A percentile compares a stretch with the other conserved stretches of the same genome.
These are phyloP conservation scores for Suhomyces sp. DNA, from an alignment of 805 yeast genomes.

Conservation along the genomic window DNA sequence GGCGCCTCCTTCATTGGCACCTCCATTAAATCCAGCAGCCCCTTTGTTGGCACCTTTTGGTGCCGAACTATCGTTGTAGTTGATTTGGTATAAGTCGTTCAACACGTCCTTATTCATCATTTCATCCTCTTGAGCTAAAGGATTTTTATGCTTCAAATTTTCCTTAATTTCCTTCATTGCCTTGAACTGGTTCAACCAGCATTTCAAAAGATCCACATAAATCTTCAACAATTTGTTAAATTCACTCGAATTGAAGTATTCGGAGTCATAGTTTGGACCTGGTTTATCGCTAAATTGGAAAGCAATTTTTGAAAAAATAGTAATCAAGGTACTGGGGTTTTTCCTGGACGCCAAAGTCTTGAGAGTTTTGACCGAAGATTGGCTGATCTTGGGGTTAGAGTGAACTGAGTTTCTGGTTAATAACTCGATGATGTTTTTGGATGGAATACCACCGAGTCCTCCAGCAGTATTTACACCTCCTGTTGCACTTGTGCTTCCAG, in stretches of 20 bases:
- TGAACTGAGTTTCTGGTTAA: constrained; percentile 77
- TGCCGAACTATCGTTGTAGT: constrained; percentile 40
- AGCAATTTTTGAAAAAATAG: constrained; percentile 75
- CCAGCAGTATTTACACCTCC: constrained; percentile 23
- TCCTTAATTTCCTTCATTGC: constrained; percentile 18
- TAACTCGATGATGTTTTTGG: constrained; percentile 68
- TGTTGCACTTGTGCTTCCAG: constrained; percentile 39
- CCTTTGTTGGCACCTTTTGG: constrained; percentile 9
- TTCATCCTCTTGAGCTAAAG: constrained; percentile 34
- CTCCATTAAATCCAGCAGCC: background rate
- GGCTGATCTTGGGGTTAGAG: constrained; percentile 57
- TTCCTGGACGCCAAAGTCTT: constrained; percentile 64
- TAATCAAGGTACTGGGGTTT: constrained; percentile 68
- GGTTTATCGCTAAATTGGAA: constrained; percentile 78
- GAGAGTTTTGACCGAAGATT: constrained; percentile 62
- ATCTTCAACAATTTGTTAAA: constrained; percentile 61
- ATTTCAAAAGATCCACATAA: constrained; percentile 74
- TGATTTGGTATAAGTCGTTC: constrained; percentile 45
- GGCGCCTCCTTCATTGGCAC: too few species aligned
- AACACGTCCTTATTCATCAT: constrained; percentile 37
- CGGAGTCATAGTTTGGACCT: constrained; percentile 50
- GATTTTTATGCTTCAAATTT: constrained; percentile 28
- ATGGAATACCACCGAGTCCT: constrained; percentile 36
- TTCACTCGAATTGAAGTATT: constrained; percentile 59
- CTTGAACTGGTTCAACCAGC: constrained; percentile 75